Conservation (phyloP, 1,284 basidiomycete genomes). For the Neolentinus lepideus region DNA sequence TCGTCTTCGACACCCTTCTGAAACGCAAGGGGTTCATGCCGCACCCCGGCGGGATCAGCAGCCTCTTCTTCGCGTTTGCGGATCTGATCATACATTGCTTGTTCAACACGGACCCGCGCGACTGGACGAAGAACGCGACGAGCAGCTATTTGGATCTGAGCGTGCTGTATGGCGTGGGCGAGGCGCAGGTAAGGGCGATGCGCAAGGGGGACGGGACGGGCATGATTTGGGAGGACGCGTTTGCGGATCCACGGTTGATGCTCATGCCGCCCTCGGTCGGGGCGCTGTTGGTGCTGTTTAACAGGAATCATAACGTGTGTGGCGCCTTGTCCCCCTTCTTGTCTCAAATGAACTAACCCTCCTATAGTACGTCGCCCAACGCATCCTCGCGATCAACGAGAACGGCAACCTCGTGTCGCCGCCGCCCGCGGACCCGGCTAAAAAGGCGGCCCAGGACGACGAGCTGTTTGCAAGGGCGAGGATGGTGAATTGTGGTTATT, state of each 20-base stretch:
- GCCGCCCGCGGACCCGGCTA: slow-evolving; percentile 21
- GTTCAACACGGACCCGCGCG: slow-evolving; percentile 53
- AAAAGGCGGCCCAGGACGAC: slow-evolving; percentile 46
- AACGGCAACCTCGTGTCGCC: slow-evolving; percentile 32
- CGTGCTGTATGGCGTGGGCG: slow-evolving; percentile 63
- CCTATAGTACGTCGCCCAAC: slow-evolving; percentile 60
- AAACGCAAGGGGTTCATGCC: slow-evolving; percentile 41
- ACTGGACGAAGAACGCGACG: slow-evolving; percentile 56
- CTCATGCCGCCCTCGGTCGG: slow-evolving; percentile 70
- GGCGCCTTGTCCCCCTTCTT: slow-evolving; percentile 3
- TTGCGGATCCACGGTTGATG: slow-evolving; percentile 60
- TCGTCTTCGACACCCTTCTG: slow-evolving; percentile 71
- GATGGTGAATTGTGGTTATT: slow-evolving; percentile 68
- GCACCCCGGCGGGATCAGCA: slow-evolving; percentile 41
- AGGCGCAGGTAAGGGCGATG: slow-evolving; percentile 41
- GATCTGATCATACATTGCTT: slow-evolving; percentile 70
- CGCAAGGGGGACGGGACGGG: slow-evolving; percentile 60
- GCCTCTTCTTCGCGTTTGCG: slow-evolving; percentile 74
- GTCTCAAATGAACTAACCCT: slow-evolving; percentile 6
- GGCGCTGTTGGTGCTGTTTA: slow-evolving; percentile 64
- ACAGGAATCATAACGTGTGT: slow-evolving; percentile 69
- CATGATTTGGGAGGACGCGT: slow-evolving; percentile 58
- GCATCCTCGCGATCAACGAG: slow-evolving; percentile 67
- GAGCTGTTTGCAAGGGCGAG: slow-evolving; percentile 74
- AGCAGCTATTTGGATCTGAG: slow-evolving; percentile 77